Evolutionary conservation across 345 rosid genomes (phyloP).

Genomic region (Bruguiera sexangula): DNA sequence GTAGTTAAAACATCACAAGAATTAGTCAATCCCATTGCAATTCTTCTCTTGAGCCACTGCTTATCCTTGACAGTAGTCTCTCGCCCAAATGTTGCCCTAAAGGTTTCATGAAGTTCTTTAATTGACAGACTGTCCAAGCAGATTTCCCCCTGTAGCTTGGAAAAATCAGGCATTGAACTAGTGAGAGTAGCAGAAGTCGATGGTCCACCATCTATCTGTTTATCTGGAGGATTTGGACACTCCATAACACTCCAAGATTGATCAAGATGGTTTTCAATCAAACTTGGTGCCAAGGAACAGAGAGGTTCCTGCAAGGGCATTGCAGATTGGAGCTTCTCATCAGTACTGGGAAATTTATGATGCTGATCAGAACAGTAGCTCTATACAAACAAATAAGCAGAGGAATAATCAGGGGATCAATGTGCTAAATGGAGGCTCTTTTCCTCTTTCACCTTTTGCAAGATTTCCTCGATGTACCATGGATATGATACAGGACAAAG

Average conservation of each 20-base stretch:
- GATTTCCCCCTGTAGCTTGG: slow-evolving; percentile 53
- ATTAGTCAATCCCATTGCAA: slow-evolving; percentile 67
- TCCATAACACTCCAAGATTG: slow-evolving; percentile 41
- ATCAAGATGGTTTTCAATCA: slow-evolving; percentile 33
- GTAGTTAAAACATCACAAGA: slow-evolving; percentile 61
- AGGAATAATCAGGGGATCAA: slow-evolving; percentile 42
- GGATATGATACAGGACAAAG: not conserved
- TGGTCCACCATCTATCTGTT: slow-evolving; percentile 38
- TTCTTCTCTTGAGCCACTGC: slow-evolving; percentile 85
- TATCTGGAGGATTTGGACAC: slow-evolving; percentile 36
- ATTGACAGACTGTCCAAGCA: slow-evolving; percentile 72
- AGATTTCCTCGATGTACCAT: slow-evolving; percentile 39
- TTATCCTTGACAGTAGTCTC: slow-evolving; percentile 93
- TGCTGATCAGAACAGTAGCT: slow-evolving; percentile 38
- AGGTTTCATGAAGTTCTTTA: slow-evolving; percentile 79
- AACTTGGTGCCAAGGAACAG: slow-evolving; percentile 33
- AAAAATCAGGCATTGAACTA: slow-evolving; percentile 52
- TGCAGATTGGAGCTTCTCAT: slow-evolving; percentile 46
- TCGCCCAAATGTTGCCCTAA: slow-evolving; percentile 80
- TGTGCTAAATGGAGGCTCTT: slow-evolving; percentile 35
- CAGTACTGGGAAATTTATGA: slow-evolving; percentile 40
- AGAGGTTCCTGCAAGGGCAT: slow-evolving; percentile 54
- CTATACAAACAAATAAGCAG: slow-evolving; percentile 45
- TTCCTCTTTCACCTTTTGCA: slow-evolving; percentile 44
- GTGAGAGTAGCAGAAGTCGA: slow-evolving; percentile 30